Evolutionary conservation across 2,329 filamentous ascomycete species (phyloP), one percentile per base, ranked within the genome.

Genomic region (Calonectria henricotiae): DNA sequence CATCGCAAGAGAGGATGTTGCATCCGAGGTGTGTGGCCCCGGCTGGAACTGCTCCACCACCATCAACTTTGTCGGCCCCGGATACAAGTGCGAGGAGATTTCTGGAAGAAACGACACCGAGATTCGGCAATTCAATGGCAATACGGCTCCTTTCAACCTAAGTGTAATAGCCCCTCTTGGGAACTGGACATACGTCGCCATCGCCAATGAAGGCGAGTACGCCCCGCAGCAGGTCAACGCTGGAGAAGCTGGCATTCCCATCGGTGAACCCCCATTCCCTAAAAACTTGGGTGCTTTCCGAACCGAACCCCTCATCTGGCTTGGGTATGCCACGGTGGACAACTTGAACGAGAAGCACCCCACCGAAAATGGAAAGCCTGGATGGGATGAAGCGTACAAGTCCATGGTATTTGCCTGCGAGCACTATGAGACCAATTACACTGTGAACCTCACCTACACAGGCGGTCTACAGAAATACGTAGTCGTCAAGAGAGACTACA

Each of bases 11-110:
- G 65, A 69, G 0, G 68, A 75, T 1, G 70, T 73, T 0, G 62
- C 71, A 0, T 11, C 43, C 0, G 69, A 77, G 0, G 65, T 77
- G 0, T 77, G 75, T 2, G 75, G 75, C 1, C 15, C 65, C 0
- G 72, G 65, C 0, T 77, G 75, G 75, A 72, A 77, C n/a, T 77
- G 75, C 6, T 74, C 73, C 0, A 75, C 73, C 1, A 76, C 68
- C 0, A 58, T 77, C 9, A 41, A 74, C 4, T 77, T 77, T 13
- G 49, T 77, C 0, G 75, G 62, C 0, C 75, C 75, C 1, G 75
- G 73, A 49, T 77, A 77, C 1, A 64, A 74, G 13, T 77, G 75
- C 9, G n/a, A 77, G 15, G 58, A 76, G 25, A 62, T 76, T 20
- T 65, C 75, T 0, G 37, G 60, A 0, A 64, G 64, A 1, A 61